These are phyloP conservation scores for Solanum sejunctum DNA, from an alignment of 257 asterid genomes.

Conservation along the genomic window DNA sequence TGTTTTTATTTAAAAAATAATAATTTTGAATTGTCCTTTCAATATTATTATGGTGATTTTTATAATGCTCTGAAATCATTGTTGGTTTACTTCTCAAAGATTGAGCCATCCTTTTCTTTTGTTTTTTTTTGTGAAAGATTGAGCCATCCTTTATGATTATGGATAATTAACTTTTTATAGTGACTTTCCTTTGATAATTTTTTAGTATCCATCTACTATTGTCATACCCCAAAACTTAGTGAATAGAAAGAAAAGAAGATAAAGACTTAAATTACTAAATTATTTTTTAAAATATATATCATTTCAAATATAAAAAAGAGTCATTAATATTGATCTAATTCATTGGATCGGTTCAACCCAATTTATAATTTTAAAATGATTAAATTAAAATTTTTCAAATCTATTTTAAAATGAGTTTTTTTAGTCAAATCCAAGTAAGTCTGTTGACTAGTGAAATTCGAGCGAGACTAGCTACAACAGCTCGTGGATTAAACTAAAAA, in stretches of 20 bases:
- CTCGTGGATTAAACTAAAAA: too few species aligned
- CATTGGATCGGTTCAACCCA: too few species aligned
- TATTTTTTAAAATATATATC: not conserved
- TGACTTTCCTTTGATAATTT: not conserved
- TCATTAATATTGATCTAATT: accelerated
- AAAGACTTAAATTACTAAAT: not conserved
- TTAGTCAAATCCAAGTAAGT: not conserved
- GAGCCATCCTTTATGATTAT: not conserved
- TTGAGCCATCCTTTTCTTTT: not conserved
- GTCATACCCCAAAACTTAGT: not conserved
- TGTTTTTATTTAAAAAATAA: not conserved
- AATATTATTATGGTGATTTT: not conserved
- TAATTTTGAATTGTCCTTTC: not conserved
- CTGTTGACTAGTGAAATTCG: not conserved
- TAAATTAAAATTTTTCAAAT: too few species aligned
- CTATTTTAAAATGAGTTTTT: too few species aligned
- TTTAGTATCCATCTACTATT: not conserved
- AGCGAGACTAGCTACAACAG: too few species aligned
- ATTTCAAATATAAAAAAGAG: not conserved
- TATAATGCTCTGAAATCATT: not conserved
- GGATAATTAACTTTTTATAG: not conserved
- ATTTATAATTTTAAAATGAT: too few species aligned
- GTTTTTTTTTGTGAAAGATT: not conserved
- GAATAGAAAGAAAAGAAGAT: not conserved
- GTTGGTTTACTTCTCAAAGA: not conserved